A percentile compares a stretch with the other conserved stretches of the same genome.
Evolutionary conservation across 1,139 yeast genomes (phyloP).

Genomic region (Nakaseomyces glabratus): DNA sequence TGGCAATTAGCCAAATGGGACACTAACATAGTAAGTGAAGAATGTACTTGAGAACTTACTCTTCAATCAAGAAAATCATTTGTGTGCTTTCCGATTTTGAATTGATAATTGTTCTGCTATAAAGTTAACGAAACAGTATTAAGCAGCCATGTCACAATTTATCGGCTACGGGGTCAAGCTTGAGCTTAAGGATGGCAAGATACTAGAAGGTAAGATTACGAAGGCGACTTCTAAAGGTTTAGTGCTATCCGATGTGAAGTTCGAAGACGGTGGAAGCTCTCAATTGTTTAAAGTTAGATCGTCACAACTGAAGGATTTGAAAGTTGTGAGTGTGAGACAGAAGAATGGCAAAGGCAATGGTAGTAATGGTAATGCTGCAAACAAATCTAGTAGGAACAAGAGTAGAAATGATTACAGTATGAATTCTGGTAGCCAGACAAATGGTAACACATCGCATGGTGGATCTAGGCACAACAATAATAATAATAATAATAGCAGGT

Average conservation of each 20-base stretch:
- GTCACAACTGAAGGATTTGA: slow-evolving; percentile 30
- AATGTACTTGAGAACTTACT: too few relatives aligned
- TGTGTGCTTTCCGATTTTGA: too few relatives aligned
- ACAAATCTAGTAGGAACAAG: slow-evolving; percentile 9
- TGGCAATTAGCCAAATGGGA: too few relatives aligned
- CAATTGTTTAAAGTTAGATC: slow-evolving; percentile 31
- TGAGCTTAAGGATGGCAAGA: slow-evolving; percentile 30
- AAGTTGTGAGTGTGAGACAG: slow-evolving; percentile 28
- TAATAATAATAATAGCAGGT: slow-evolving; percentile 5
- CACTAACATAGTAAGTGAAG: too few relatives aligned
- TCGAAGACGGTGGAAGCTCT: slow-evolving; percentile 30
- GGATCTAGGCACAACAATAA: slow-evolving; percentile 8
- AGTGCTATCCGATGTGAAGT: slow-evolving; percentile 27
- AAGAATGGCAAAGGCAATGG: slow-evolving; percentile 13
- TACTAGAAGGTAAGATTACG: slow-evolving; percentile 28
- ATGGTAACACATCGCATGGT: slow-evolving; percentile 7
- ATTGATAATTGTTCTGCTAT: too few relatives aligned
- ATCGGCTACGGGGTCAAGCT: slow-evolving; percentile 30
- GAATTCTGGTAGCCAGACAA: slow-evolving; percentile 4
- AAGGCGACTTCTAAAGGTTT: slow-evolving; percentile 30
- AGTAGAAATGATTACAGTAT: slow-evolving; percentile 10
- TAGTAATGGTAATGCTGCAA: slow-evolving; percentile 11
- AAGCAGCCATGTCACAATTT: slow-evolving; percentile 23
- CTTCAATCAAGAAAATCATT: too few relatives aligned
- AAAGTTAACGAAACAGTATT: too few relatives aligned